Evolutionary conservation across 2,329 filamentous ascomycete species (phyloP).

Genomic region (Penicillium carneum): DNA sequence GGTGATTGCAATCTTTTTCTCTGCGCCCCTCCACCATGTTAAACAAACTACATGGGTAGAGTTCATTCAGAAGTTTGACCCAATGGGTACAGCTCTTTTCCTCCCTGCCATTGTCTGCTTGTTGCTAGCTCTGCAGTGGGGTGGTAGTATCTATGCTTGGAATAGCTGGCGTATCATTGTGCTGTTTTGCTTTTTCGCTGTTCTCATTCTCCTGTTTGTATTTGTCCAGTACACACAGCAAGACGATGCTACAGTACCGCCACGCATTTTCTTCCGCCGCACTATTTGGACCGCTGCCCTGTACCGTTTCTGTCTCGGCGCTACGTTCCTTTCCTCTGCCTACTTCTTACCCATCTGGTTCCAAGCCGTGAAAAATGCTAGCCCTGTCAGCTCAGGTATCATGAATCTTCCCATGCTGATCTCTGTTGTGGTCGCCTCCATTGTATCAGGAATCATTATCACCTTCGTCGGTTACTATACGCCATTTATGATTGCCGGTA

Average conservation of each 20-base stretch:
- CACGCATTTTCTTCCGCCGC: constrained; percentile 58
- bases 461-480: constrained; percentile 45
- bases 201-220: constrained; percentile 54
- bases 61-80: constrained; percentile 52
- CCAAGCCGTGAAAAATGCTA: constrained; percentile 37
- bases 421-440: constrained; percentile 24
- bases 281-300: constrained; percentile 44
- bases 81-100: constrained; percentile 46
- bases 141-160: constrained; percentile 35
- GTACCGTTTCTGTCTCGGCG: constrained; percentile 33
- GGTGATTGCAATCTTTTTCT: constrained; percentile 59
- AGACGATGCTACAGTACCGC: constrained; percentile 61
- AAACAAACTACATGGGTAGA: constrained; percentile 38
- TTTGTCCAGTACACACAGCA: constrained; percentile 57
- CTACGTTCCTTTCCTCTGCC: constrained; percentile 19
- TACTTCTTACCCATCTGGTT: constrained; percentile 42
- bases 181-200: constrained; percentile 30
- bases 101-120: constrained; percentile 37
- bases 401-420: constrained; percentile 36
- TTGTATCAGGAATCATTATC: constrained; percentile 44
- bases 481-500: constrained; percentile 39
- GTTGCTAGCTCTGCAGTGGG: constrained; percentile 37
- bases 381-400: constrained; percentile 35
- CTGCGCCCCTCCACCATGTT: constrained; percentile 43
- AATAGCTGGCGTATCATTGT: constrained; percentile 31